phyloP scores from a whole-genome alignment of 257 asterid genomes.

The Vinca minor region DNA sequence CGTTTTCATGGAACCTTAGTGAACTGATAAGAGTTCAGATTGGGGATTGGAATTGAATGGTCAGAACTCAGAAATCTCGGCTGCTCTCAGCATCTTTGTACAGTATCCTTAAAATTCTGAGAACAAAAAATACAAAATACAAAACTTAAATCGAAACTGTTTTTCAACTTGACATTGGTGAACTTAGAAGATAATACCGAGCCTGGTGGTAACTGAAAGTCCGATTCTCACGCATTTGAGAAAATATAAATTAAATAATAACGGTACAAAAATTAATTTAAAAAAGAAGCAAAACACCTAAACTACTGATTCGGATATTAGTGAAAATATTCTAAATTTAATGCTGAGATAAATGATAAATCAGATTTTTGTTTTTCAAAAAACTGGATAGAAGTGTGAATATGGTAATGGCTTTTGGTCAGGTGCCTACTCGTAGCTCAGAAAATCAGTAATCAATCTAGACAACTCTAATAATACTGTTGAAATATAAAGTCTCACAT shows the following conservation, averaged over 20 bases:
- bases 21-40: constrained; percentile 13
- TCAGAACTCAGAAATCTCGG: constrained; percentile 8
- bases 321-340: neutral
- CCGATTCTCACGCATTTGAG: constrained; percentile 2
- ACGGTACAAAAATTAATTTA: neutral
- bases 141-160: neutral
- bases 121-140: no score
- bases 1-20: constrained; percentile 11
- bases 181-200: neutral
- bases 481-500: no score
- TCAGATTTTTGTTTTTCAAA: neutral
- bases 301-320: neutral
- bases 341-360: neutral
- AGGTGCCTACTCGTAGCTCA: no score
- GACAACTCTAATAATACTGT: no score
- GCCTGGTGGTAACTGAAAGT: neutral
- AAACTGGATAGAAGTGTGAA: constrained; percentile 18
- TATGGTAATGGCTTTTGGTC: no score
- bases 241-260: neutral
- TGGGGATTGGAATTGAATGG: constrained; percentile 13
- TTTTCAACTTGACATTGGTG: neutral
- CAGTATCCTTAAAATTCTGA: no score
- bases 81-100: neutral
- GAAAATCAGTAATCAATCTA: no score
- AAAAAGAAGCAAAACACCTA: neutral